Evolutionary conservation across 192 early-diverging fungal genomes (phyloP).

Genomic region (Geosiphon pyriformis): DNA sequence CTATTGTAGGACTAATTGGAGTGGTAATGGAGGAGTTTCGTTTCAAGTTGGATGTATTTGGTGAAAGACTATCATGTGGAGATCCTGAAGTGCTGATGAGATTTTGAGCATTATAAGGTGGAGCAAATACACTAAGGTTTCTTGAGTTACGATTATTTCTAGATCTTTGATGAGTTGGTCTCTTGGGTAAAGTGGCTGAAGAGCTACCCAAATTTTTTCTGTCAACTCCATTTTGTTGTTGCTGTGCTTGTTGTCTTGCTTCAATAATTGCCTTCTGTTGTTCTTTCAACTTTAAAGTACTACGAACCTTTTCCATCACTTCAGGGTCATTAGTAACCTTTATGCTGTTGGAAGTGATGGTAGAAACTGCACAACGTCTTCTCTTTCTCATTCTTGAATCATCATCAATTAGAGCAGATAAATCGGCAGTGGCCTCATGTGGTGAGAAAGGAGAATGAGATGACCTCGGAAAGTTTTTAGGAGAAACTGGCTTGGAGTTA

Average conservation of each 20-base stretch:
- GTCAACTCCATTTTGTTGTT: conserved; percentile 23
- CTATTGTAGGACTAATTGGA: background rate
- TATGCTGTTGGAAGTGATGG: conserved; percentile 6
- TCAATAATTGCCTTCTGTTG: conserved; percentile 64
- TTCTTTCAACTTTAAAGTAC: conserved; percentile 49
- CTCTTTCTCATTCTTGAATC: conserved; percentile 14
- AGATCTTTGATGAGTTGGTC: background rate
- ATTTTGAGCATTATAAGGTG: conserved; percentile 17
- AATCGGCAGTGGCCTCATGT: background rate
- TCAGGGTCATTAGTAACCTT: conserved; percentile 32
- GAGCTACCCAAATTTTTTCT: background rate
- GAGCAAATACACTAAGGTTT: conserved; percentile 22
- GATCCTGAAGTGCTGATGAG: background rate
- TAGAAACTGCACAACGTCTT: conserved; percentile 9
- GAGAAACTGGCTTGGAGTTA: conserved; percentile 19
- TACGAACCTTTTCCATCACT: conserved; percentile 50
- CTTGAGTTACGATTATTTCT: conserved; percentile 17
- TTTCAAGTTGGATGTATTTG: background rate
- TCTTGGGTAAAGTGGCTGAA: background rate
- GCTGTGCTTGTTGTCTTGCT: conserved; percentile 37
- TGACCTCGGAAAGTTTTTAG: background rate
- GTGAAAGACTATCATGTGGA: background rate
- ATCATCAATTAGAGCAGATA: conserved; percentile 9
- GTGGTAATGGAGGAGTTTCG: background rate
- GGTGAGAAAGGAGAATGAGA: conserved; percentile 16